These are phyloP conservation scores for Pyrus bretschneideri DNA, from an alignment of 306 rosid species.

Conservation along the genomic window DNA sequence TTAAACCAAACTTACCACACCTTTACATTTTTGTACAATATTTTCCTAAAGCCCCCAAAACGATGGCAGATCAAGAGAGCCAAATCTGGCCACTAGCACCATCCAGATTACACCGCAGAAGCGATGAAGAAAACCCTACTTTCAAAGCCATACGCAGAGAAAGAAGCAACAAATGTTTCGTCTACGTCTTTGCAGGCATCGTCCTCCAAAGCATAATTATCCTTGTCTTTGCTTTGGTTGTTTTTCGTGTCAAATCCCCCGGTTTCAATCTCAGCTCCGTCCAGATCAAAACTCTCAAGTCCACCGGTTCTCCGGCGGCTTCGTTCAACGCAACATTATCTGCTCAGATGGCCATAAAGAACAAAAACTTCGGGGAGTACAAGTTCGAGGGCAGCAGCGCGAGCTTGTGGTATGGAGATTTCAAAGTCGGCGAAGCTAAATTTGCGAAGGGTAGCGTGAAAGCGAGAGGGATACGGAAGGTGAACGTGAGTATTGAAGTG, in stretches of 20 bases:
- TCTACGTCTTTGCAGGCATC: conserved; percentile 33
- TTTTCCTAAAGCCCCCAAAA: not conserved
- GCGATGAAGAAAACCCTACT: conserved; percentile 29
- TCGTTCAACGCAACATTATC: conserved; percentile 33
- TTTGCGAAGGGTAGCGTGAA: conserved; percentile 12
- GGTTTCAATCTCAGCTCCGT: conserved; percentile 25
- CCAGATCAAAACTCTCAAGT: conserved; percentile 10
- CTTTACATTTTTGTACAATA: not conserved
- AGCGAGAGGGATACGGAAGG: conserved; percentile 15
- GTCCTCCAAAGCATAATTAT: conserved; percentile 29
- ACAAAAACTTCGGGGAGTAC: conserved; percentile 50
- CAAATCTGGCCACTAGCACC: conserved; percentile 29
- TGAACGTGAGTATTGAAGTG: conserved; percentile 22
- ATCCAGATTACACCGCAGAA: conserved; percentile 5
- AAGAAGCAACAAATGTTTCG: conserved; percentile 51
- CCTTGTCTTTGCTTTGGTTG: conserved; percentile 35
- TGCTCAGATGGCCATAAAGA: conserved; percentile 26
- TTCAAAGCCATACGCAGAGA: conserved; percentile 25
- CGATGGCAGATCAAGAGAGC: conserved; percentile 28
- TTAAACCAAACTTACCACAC: not conserved
- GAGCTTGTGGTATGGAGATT: conserved; percentile 21
- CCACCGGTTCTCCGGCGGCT: conserved; percentile 6
- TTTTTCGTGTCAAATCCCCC: conserved; percentile 36
- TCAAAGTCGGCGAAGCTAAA: conserved; percentile 19
- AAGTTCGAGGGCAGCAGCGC: conserved; percentile 21